Conservation (phyloP, 2,329 filamentous ascomycete species). For the Amesomyces nigricolor region DNA sequence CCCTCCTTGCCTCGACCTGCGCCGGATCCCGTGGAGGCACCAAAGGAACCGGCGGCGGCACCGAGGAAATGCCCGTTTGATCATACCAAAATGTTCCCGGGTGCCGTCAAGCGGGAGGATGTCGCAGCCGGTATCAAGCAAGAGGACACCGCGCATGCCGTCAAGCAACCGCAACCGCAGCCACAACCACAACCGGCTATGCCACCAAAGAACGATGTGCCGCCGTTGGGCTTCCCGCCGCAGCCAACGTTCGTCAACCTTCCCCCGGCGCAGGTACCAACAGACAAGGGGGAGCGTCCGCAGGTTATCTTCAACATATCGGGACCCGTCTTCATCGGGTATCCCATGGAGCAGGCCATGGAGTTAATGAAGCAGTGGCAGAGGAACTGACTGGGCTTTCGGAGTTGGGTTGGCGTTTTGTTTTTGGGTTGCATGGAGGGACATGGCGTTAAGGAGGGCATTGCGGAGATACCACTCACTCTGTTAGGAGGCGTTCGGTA, state of each 20-base stretch:
- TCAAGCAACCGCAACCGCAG: constrained; percentile 23
- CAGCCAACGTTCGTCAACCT: constrained; percentile 51
- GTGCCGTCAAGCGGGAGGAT: constrained; percentile 5
- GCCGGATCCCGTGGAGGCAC: constrained; percentile 37
- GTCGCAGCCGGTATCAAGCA: background rate
- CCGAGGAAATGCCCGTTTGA: constrained; percentile 54
- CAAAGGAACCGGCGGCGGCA: constrained; percentile 20
- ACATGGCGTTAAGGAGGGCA: constrained; percentile 16
- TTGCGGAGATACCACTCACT: background rate
- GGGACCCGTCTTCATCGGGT: constrained; percentile 90
- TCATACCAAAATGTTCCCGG: constrained; percentile 28
- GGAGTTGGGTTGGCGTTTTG: background rate
- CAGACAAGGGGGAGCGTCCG: constrained; percentile 38
- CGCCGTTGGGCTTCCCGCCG: constrained; percentile 27
- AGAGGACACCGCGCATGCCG: background rate
- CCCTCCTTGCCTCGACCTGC: constrained; percentile 56
- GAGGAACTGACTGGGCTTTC: constrained; percentile 23
- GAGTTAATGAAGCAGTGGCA: constrained; percentile 62
- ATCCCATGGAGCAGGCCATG: constrained; percentile 76
- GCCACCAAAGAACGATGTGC: constrained; percentile 25
- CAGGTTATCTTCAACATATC: constrained; percentile 72
- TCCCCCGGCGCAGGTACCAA: constrained; percentile 13
- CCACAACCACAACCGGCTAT: constrained; percentile 18
- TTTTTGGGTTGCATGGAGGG: constrained; percentile 1
- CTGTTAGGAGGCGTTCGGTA: background rate